phyloP scores from a whole-genome alignment of 306 rosid genomes.

The Dicorynia guianensis region DNA sequence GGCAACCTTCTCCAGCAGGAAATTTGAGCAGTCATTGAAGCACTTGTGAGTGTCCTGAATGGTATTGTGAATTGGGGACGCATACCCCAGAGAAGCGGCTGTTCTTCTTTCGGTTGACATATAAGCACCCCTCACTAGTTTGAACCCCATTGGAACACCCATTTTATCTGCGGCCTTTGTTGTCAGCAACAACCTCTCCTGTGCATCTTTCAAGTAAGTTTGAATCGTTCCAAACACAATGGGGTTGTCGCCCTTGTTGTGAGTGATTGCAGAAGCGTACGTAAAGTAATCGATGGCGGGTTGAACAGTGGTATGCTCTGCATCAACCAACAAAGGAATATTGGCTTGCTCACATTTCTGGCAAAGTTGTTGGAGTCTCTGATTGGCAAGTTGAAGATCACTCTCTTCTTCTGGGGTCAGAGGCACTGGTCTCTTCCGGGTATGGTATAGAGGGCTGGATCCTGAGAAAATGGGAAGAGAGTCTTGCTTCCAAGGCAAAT shows the following conservation, averaged over 20 bases:
- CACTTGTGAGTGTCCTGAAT: slow-evolving; percentile 78
- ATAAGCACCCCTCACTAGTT: slow-evolving; percentile 91
- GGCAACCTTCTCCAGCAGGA: slow-evolving; percentile 72
- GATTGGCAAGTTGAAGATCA: slow-evolving; percentile 63
- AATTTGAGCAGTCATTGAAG: slow-evolving; percentile 70
- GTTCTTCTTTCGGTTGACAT: slow-evolving; percentile 73
- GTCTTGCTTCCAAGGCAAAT: slow-evolving; percentile 80
- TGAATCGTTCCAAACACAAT: slow-evolving; percentile 77
- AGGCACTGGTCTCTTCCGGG: slow-evolving; percentile 60
- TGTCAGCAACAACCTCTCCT: slow-evolving; percentile 60
- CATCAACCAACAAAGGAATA: slow-evolving; percentile 73
- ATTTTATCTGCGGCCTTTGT: slow-evolving; percentile 60
- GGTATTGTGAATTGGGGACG: slow-evolving; percentile 76
- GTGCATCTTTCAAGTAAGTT: slow-evolving; percentile 85
- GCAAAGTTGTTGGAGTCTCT: slow-evolving; percentile 65
- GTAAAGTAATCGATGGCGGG: slow-evolving; percentile 95
- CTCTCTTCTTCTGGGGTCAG: slow-evolving; percentile 69
- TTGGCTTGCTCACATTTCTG: slow-evolving; percentile 60
- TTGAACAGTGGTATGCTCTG: slow-evolving; percentile 81
- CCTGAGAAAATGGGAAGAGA: slow-evolving; percentile 71
- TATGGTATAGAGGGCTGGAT: slow-evolving; percentile 78
- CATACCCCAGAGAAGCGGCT: slow-evolving; percentile 67
- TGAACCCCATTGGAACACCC: slow-evolving; percentile 84
- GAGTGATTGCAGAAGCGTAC: slow-evolving; percentile 64
- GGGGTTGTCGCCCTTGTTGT: slow-evolving; percentile 61